phyloP scores from a whole-genome alignment of 2,329 filamentous ascomycete species.

The Cytospora piceicola region DNA sequence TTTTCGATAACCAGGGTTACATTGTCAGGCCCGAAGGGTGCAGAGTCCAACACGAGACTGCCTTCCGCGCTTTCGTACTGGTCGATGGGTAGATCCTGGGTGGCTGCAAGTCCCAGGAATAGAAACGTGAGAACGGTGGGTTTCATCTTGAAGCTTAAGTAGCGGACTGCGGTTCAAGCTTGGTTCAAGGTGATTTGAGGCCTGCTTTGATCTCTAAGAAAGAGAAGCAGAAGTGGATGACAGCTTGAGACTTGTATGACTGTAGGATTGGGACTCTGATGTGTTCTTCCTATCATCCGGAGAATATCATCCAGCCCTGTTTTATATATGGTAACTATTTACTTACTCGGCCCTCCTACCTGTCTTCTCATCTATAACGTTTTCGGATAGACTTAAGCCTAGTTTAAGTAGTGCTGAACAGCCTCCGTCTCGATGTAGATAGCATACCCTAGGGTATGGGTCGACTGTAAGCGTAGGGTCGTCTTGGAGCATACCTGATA shows the following conservation, averaged over 20 bases:
- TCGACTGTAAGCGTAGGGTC: too few relatives aligned
- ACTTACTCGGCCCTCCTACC: background rate
- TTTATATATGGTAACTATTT: background rate
- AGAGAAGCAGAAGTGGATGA: too few relatives aligned
- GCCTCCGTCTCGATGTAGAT: too few relatives aligned
- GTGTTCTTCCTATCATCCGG: background rate
- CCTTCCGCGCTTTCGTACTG: background rate
- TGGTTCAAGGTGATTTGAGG: background rate
- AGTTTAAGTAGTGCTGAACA: background rate
- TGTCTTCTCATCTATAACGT: background rate
- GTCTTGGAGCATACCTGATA: background rate
- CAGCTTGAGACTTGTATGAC: too few relatives aligned
- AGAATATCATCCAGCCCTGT: background rate
- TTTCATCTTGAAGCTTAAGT: background rate
- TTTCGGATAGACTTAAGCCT: background rate
- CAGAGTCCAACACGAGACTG: background rate
- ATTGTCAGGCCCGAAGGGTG: background rate
- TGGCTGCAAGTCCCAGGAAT: constrained; percentile 9
- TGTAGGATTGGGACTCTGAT: too few relatives aligned
- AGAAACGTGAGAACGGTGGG: background rate
- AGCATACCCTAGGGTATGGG: too few relatives aligned
- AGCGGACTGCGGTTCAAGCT: background rate
- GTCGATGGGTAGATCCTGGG: background rate
- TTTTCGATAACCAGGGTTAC: background rate
- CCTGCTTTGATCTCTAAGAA: background rate